Evolutionary conservation across 108 stramenopile species (phyloP), one percentile per base, ranked within the genome.

Genomic region (Fragilariopsis cylindrus): DNA sequence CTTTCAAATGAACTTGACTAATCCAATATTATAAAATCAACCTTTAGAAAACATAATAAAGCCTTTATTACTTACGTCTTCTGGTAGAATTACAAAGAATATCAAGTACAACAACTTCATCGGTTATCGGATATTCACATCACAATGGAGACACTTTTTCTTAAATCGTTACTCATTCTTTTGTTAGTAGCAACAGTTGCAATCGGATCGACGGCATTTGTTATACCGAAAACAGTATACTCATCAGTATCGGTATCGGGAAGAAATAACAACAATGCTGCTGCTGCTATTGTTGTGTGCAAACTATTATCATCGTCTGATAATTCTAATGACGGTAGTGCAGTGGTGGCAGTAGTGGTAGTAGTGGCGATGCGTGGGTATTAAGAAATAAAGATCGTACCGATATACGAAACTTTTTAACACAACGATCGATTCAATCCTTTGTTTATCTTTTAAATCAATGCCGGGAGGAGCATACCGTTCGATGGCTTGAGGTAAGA

Each of bases 341-440:
- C 39, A n/a, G 13, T 6, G 50, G 11, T 48, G 4, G 4, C 48
- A 45, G 39, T 68, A 47, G 12, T 53, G 1, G 15, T 1, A n/a
- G 19, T 13, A 13, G 60, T 18, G 60, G 19, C 60, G 60, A 62
- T 12, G 45, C 12, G 12, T 12, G 48, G n/a, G 62, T 62, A 21
- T 18, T 9, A 6, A 70, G 60, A 48, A 77, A 65, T 21, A 71
- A 81, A 44, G 69, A 54, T 30, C 75, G 80, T 5, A 81, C 75
- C 48, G 80, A 81, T 58, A 63, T 81, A 60, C 75, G 80, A 4
- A 84, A 83, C 65, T 79, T 95, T 39, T 74, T 95, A 63, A 95
- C 91, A 4, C 93, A 95, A 76, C 71, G 90, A 42, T 77, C 90
- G 50, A 80, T 95, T 49, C 93, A 95, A 77, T 88, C 87, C 70